Evolutionary conservation across 257 asterid genomes (phyloP).

Genomic region (Przewalskia tangutica): DNA sequence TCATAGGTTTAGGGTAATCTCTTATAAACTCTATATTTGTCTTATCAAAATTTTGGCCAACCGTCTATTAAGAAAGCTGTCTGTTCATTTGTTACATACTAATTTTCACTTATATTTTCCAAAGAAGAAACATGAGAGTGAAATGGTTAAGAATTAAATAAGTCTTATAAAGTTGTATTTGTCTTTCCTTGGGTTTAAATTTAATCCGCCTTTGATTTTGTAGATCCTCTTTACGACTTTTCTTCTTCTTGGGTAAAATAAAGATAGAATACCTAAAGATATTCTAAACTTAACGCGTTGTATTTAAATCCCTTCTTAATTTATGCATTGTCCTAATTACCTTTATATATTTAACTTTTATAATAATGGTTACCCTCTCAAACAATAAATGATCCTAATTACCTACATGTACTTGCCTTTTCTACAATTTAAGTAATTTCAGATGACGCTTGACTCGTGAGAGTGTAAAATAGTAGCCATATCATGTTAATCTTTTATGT

Average conservation of each 20-base stretch:
- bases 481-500: too few relatives aligned
- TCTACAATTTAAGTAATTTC: too few relatives aligned
- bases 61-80: not conserved
- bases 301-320: too few relatives aligned
- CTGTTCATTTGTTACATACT: not conserved
- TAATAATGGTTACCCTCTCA: too few relatives aligned
- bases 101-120: not conserved
- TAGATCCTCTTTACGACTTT: not conserved
- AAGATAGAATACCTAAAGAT: too few relatives aligned
- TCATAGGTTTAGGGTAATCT: not conserved
- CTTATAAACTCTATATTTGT: not conserved
- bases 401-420: too few relatives aligned
- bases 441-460: too few relatives aligned
- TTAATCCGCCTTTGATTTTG: not conserved
- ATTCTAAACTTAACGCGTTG: too few relatives aligned
- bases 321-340: too few relatives aligned
- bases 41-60: not conserved
- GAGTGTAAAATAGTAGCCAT: too few relatives aligned
- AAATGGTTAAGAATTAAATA: not conserved
- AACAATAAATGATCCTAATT: too few relatives aligned
- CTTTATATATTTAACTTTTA: too few relatives aligned
- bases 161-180: not conserved
- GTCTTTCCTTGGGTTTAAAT: not conserved
- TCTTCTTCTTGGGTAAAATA: not conserved
- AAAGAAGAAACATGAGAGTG: not conserved